phyloP scores from a whole-genome alignment of 23 red algal genomes.

The Gracilaria gracilis region DNA sequence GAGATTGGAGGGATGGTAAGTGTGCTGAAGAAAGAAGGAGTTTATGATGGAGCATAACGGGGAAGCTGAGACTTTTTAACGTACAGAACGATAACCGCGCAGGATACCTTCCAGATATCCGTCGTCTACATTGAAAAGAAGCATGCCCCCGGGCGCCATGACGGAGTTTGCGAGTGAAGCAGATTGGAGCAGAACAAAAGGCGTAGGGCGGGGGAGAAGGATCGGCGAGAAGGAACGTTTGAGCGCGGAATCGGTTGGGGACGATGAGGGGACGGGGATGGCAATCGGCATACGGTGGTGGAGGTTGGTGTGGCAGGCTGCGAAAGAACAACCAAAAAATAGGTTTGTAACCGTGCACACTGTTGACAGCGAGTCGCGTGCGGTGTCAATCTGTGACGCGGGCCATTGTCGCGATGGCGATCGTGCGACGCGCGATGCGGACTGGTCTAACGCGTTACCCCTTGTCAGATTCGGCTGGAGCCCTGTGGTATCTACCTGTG shows the following conservation, averaged over 20 bases:
- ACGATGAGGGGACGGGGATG: background rate
- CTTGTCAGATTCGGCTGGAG: no score
- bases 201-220: background rate
- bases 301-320: background rate
- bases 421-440: background rate
- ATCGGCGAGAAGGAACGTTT: background rate
- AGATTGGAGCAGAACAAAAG: background rate
- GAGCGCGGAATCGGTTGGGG: conserved; percentile 1
- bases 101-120: conserved; percentile 95
- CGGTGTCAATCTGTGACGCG: background rate
- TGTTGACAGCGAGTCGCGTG: background rate
- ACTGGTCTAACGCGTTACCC: background rate
- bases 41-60: background rate
- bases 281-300: background rate
- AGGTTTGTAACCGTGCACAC: background rate
- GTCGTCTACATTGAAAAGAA: conserved; percentile 94
- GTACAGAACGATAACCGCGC: conserved; percentile 88
- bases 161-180: background rate
- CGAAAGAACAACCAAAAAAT: conserved; percentile 15
- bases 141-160: conserved; percentile 90
- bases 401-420: background rate
- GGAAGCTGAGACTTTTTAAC: background rate
- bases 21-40: background rate
- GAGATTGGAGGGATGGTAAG: background rate
- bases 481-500: no score